Percentiles rank a stretch among this genome's conserved stretches.
Conservation (phyloP, 257 asterid genomes). For the Euphrasia confusa region DNA sequence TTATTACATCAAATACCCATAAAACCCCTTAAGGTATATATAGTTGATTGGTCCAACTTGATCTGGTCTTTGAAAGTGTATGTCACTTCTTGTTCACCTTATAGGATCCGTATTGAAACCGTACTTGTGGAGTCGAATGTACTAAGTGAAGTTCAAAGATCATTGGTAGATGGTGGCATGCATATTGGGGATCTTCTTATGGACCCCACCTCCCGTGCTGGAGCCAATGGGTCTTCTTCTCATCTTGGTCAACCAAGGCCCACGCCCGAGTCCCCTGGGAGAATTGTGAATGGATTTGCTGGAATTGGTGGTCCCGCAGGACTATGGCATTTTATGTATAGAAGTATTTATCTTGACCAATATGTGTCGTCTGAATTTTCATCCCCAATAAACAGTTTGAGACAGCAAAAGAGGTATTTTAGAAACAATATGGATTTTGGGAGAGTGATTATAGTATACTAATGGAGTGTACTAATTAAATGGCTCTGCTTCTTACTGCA, state of each 20-base stretch:
- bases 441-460: background rate
- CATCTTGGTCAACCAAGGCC: constrained; percentile 56
- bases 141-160: constrained; percentile 83
- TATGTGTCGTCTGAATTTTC: constrained; percentile 92
- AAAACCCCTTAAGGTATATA: constrained; percentile 10
- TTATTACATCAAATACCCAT: constrained; percentile 12
- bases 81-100: constrained; percentile 21
- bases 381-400: constrained; percentile 63
- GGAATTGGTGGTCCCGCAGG: constrained; percentile 95
- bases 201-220: constrained; percentile 52
- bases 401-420: constrained; percentile 77
- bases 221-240: constrained; percentile 36
- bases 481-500: constrained; percentile 30
- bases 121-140: constrained; percentile 84
- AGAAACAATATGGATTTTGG: background rate
- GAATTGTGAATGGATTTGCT: constrained; percentile 36
- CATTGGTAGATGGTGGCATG: constrained; percentile 82
- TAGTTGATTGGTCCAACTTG: no score
- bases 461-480: background rate
- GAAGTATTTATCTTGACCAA: constrained; percentile 79
- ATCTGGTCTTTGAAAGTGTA: no score
- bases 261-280: constrained; percentile 43
- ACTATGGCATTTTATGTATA: constrained; percentile 94
- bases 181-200: constrained; percentile 69
- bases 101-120: constrained; percentile 74